Evolutionary conservation across 2,329 filamentous ascomycete genomes (phyloP).

Genomic region (Ambrosiella beaveri): DNA sequence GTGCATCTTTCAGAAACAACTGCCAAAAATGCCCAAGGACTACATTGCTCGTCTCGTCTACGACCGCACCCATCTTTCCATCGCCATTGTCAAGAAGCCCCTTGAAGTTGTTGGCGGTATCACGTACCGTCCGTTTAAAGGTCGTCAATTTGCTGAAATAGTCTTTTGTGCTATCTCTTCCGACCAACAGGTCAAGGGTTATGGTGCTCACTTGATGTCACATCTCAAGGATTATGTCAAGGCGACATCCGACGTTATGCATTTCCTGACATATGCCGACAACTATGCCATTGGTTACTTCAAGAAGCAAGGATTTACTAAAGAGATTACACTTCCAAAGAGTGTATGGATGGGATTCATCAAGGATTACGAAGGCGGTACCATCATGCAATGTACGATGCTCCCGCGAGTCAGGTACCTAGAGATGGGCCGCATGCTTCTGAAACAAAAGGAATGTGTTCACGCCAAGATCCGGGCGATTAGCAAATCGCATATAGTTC

Average conservation of each 20-base stretch:
- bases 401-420: constrained; percentile 87
- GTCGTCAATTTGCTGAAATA: constrained; percentile 87
- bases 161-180: constrained; percentile 97
- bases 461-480: constrained; percentile 89
- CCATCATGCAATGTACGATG: constrained; percentile 99
- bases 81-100: constrained; percentile 94
- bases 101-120: constrained; percentile 93
- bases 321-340: constrained; percentile 85
- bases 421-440: constrained; percentile 77
- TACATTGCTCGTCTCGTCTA: constrained; percentile 97
- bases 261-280: constrained; percentile 95
- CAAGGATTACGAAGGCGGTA: constrained; percentile 97
- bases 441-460: constrained; percentile 93
- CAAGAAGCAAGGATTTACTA: constrained; percentile 97
- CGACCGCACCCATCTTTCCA: constrained; percentile 86
- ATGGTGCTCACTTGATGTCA: constrained; percentile 94
- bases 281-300: constrained; percentile 99
- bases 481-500: constrained; percentile 73
- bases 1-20: constrained; percentile 94
- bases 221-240: constrained; percentile 98
- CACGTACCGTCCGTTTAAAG: constrained; percentile 87
- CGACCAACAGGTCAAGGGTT: constrained; percentile 96
- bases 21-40: constrained; percentile 98
- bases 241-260: constrained; percentile 90
- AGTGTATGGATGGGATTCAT: constrained; percentile 98